Base-by-base conservation (phyloP, 2,329 filamentous ascomycete genomes). In the Arthrobotrys pseudoclavata region DNA sequence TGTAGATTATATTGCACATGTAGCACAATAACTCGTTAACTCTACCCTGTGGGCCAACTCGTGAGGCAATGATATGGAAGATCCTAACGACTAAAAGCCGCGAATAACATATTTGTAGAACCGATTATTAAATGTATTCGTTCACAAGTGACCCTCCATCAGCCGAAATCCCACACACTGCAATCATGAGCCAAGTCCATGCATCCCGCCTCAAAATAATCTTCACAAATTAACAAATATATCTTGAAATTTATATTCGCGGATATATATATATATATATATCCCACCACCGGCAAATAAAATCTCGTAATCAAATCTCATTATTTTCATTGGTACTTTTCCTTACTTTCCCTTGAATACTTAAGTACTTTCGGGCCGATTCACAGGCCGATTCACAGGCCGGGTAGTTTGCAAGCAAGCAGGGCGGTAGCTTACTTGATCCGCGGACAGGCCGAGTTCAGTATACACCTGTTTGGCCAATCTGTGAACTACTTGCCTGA, bases 91-190 rank as follows among this genome's bases (percentile, higher is more conserved):
- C 52, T 57, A 57, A 57, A 57, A 37, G 9, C 52, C 29, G n/a
- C 52, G 31, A 37, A 57, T 57, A 57, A 57, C n/a, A 40, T 57
- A 57, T 57, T 57, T 57, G 52, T 37, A 57, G 52, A 57, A 37
- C 52, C 6, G 29, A 37, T 57, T 57, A 57, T 37, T 18, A 57
- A 57, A 57, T 18, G 4, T 18, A 42, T 42, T 18, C 40, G 4
- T 13, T 10, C 12, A 3, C 34, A 4, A 31, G 29, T 31, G 29
- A 7, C 34, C 34, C 34, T 40, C 34, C 34, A 40, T 9, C 12
- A 12, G 34, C 6, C 12, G 34, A n/a, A 13, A 40, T 45, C 42
- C 42, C 42, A 10, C n/a, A 20, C 13, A 18, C 15, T 42, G 1
- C 40, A n/a, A 20, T 18, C 18, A 12, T n/a, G 42, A 20, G 42